Evolutionary conservation across 2,329 filamentous ascomycete species (phyloP).

Genomic region (Botrytis squamosa): DNA sequence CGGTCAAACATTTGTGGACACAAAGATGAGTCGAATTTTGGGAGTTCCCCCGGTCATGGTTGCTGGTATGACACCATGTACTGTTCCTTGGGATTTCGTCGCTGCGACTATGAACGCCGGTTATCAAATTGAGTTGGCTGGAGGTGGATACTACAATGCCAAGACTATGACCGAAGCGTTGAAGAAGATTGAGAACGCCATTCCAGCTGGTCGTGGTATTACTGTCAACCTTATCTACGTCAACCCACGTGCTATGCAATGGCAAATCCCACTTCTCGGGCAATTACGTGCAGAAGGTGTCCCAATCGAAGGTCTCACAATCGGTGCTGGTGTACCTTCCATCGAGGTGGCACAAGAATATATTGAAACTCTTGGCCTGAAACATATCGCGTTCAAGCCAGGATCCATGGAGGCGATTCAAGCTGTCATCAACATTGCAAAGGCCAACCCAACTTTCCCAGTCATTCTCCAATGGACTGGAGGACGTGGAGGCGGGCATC

Average conservation of each 20-base stretch:
- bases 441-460: conserved; percentile 91
- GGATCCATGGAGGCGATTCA: conserved; percentile 87
- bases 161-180: conserved; percentile 81
- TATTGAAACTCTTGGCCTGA: conserved; percentile 86
- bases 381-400: conserved; percentile 94
- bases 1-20: conserved; percentile 90
- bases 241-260: conserved; percentile 82
- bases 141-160: conserved; percentile 84
- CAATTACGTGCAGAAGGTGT: conserved; percentile 80
- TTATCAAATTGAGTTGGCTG: conserved; percentile 89
- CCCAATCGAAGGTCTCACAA: conserved; percentile 87
- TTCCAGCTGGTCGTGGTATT: conserved; percentile 83
- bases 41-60: conserved; percentile 86
- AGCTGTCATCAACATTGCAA: conserved; percentile 86
- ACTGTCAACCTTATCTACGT: conserved; percentile 90
- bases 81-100: conserved; percentile 88
- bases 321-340: conserved; percentile 89
- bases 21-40: conserved; percentile 87
- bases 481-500: conserved; percentile 88
- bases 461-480: conserved; percentile 93
- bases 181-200: conserved; percentile 77
- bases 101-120: conserved; percentile 90
- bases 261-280: conserved; percentile 85
- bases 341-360: conserved; percentile 92
- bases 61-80: conserved; percentile 90